Percentiles rank a stretch among this genome's conserved stretches.
These are phyloP conservation scores for Xylariaceae sp. DNA, from an alignment of 2,329 filamentous ascomycete species.

Conservation along the genomic window DNA sequence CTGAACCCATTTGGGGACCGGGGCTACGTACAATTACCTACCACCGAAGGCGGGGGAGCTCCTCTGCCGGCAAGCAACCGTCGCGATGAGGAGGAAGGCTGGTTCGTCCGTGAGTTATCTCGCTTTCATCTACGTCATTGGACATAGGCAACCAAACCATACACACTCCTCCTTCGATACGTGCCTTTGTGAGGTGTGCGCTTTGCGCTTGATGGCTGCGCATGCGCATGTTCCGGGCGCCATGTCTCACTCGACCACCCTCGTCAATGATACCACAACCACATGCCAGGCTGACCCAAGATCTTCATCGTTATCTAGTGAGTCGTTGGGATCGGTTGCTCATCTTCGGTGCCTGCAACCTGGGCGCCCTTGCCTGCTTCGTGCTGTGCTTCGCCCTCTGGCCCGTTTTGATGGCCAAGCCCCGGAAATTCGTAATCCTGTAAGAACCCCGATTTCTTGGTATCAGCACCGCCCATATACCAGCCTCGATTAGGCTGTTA, in stretches of 20 bases:
- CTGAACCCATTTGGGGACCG: slow-evolving; percentile 81
- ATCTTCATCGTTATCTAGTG: slow-evolving; percentile 52
- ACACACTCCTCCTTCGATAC: background rate
- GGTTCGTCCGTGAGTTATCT: slow-evolving; percentile 79
- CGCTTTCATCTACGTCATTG: slow-evolving; percentile 23
- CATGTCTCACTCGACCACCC: slow-evolving; percentile 39
- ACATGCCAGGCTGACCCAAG: slow-evolving; percentile 26
- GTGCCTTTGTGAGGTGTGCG: slow-evolving; percentile 36
- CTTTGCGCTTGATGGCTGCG: slow-evolving; percentile 29
- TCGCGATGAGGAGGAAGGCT: slow-evolving; percentile 91
- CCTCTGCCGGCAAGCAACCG: slow-evolving; percentile 78
- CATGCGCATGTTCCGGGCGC: slow-evolving; percentile 41
- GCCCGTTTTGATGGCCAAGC: slow-evolving; percentile 71
- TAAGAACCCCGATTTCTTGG: slow-evolving; percentile 47
- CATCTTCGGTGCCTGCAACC: slow-evolving; percentile 85
- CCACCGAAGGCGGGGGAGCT: slow-evolving; percentile 73
- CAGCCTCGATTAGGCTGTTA: no score
- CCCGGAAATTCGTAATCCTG: slow-evolving; percentile 94
- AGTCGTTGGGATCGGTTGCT: slow-evolving; percentile 95
- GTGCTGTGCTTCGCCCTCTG: slow-evolving; percentile 88
- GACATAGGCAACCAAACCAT: slow-evolving; percentile 5
- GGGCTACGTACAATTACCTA: slow-evolving; percentile 88
- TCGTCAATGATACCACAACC: slow-evolving; percentile 25
- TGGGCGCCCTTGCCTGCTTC: slow-evolving; percentile 87
- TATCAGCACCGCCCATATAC: background rate